phyloP scores from a whole-genome alignment of 1,139 yeast species.

The Geotrichum australiense region DNA sequence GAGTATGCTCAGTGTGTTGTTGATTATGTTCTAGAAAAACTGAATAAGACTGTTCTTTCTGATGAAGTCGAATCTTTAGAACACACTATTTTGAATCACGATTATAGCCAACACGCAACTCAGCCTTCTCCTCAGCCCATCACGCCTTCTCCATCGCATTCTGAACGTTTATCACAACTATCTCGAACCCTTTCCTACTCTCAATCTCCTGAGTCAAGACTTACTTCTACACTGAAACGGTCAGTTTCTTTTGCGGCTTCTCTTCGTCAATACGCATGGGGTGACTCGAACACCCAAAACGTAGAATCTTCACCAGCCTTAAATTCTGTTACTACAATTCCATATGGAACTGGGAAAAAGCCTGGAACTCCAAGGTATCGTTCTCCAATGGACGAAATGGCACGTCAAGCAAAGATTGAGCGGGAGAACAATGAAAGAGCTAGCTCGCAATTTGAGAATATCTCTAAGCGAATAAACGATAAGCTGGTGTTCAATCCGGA shows the following conservation, averaged over 20 bases:
- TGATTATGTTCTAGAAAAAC: constrained; percentile 60
- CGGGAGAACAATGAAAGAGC: background rate
- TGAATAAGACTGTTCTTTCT: constrained; percentile 56
- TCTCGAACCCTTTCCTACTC: constrained; percentile 12
- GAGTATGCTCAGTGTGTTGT: constrained; percentile 67
- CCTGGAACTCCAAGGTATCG: constrained; percentile 32
- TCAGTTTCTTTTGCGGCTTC: constrained; percentile 36
- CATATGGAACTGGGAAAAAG: constrained; percentile 29
- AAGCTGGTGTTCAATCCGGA: too few relatives aligned
- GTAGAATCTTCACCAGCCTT: constrained; percentile 1
- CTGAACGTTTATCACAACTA: constrained; percentile 11
- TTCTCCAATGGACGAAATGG: too few relatives aligned
- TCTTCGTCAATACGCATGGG: constrained; percentile 31
- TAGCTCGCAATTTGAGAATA: too few relatives aligned
- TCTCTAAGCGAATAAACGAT: too few relatives aligned
- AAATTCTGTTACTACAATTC: constrained; percentile 19
- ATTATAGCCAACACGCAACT: background rate
- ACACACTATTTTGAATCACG: constrained; percentile 11
- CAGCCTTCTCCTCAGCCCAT: constrained; percentile 6
- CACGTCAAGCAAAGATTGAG: background rate
- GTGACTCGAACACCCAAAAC: constrained; percentile 9
- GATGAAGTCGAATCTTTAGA: constrained; percentile 21
- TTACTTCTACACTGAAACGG: constrained; percentile 29
- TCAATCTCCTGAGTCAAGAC: constrained; percentile 19
- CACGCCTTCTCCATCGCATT: background rate